Percentiles rank a stretch among this genome's conserved stretches.
phyloP scores from a whole-genome alignment of 805 yeast genomes.

The Sungouiozyma ichnusensis region DNA sequence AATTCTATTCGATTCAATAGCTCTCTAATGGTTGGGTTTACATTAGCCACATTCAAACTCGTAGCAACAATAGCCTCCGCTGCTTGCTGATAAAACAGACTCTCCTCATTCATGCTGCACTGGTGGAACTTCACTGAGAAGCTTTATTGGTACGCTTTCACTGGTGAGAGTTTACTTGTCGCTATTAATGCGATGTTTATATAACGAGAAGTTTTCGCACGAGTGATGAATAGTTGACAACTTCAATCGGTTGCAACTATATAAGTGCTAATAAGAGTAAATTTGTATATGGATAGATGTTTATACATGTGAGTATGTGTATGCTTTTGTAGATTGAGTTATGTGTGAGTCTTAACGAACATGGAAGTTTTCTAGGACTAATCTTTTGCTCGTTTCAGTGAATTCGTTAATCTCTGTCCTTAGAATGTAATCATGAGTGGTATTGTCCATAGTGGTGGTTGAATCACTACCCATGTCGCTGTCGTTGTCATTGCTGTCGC shows the following conservation, averaged over 20 bases:
- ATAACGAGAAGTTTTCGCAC: background rate
- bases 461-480: background rate
- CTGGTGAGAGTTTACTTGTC: too few relatives aligned
- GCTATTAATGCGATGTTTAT: background rate
- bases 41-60: constrained; percentile 17
- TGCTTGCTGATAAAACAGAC: constrained; percentile 22
- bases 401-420: constrained; percentile 16
- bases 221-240: too few relatives aligned
- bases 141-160: too few relatives aligned
- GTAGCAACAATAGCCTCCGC: constrained; percentile 26
- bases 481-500: background rate
- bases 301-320: too few relatives aligned
- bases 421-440: constrained; percentile 12
- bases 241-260: too few relatives aligned
- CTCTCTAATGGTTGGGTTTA: constrained; percentile 25
- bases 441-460: background rate
- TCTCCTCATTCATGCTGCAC: constrained; percentile 19
- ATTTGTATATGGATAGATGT: too few relatives aligned
- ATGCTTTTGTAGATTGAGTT: background rate
- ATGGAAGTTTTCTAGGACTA: constrained; percentile 12
- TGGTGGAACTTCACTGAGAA: too few relatives aligned
- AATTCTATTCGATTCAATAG: constrained; percentile 20
- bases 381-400: constrained; percentile 12
- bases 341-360: constrained; percentile 4
- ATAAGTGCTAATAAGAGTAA: too few relatives aligned